Conservation (phyloP, 495 filamentous ascomycete species). For the Thermothielavioides terrestris region DNA sequence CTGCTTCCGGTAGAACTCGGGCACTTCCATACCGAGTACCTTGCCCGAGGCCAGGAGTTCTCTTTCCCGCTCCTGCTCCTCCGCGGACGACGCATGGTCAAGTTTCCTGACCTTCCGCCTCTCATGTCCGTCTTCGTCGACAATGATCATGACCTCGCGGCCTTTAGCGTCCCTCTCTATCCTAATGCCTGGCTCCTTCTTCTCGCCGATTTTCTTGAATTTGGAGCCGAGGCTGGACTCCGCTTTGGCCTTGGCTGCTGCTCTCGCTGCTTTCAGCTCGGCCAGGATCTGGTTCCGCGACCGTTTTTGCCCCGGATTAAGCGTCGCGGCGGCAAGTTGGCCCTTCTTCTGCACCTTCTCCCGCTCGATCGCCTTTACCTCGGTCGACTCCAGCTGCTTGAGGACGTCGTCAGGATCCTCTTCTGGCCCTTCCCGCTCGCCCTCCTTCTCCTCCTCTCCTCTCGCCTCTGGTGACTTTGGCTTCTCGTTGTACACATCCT, state of each 20-base stretch:
- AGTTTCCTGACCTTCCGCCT: constrained; percentile 71
- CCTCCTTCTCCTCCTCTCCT: constrained; percentile 20
- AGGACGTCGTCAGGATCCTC: constrained; percentile 67
- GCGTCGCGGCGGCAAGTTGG: constrained; percentile 56
- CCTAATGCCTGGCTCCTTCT: constrained; percentile 52
- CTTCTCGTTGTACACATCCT: constrained; percentile 52
- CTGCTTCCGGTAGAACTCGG: constrained; percentile 45
- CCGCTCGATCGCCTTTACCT: constrained; percentile 46
- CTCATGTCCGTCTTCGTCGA: constrained; percentile 78
- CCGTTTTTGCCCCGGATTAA: constrained; percentile 55
- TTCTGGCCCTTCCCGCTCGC: constrained; percentile 18
- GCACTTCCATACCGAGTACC: constrained; percentile 72
- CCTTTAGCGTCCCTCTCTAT: constrained; percentile 70
- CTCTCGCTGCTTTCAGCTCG: constrained; percentile 68
- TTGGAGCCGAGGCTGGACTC: constrained; percentile 57
- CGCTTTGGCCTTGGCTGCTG: constrained; percentile 47
- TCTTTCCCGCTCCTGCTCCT: constrained; percentile 30
- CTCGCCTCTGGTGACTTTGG: constrained; percentile 17
- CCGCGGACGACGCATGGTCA: constrained; percentile 26
- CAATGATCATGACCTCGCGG: constrained; percentile 74
- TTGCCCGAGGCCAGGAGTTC: constrained; percentile 58
- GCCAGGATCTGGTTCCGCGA: constrained; percentile 76
- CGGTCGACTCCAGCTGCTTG: constrained; percentile 60
- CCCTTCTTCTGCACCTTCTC: constrained; percentile 65
- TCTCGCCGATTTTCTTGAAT: constrained; percentile 73